Evolutionary conservation across 345 rosid species (phyloP).

Genomic region (Gossypium australe): DNA sequence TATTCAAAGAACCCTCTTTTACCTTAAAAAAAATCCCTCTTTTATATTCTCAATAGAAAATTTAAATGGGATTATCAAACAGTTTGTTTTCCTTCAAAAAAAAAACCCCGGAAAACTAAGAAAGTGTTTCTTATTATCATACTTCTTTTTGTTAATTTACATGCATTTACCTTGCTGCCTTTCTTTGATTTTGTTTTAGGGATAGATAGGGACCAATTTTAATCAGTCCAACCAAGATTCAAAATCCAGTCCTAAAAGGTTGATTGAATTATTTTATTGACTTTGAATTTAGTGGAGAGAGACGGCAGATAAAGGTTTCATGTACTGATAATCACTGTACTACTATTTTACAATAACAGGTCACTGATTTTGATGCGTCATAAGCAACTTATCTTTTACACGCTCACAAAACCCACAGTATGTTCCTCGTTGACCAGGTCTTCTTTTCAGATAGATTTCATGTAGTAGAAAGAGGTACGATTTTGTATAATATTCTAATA

Average conservation of each 20-base stretch:
- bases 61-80: neutral
- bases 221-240: neutral
- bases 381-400: no score
- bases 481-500: neutral
- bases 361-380: neutral
- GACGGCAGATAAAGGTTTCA: neutral
- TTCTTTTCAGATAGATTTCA: conserved; percentile 63
- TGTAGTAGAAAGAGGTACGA: conserved; percentile 79
- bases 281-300: neutral
- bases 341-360: neutral
- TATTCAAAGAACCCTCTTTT: neutral
- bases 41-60: neutral
- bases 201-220: neutral
- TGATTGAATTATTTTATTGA: neutral
- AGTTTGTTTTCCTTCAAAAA: neutral
- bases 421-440: no score
- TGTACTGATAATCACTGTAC: neutral
- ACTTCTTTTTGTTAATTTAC: neutral
- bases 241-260: neutral
- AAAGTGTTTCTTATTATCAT: neutral
- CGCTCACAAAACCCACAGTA: no score
- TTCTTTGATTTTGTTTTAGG: neutral
- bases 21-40: no score
- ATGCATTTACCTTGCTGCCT: no score
- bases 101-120: neutral